Conservation (phyloP, 345 rosid species). For the Syzygium aromaticum region DNA sequence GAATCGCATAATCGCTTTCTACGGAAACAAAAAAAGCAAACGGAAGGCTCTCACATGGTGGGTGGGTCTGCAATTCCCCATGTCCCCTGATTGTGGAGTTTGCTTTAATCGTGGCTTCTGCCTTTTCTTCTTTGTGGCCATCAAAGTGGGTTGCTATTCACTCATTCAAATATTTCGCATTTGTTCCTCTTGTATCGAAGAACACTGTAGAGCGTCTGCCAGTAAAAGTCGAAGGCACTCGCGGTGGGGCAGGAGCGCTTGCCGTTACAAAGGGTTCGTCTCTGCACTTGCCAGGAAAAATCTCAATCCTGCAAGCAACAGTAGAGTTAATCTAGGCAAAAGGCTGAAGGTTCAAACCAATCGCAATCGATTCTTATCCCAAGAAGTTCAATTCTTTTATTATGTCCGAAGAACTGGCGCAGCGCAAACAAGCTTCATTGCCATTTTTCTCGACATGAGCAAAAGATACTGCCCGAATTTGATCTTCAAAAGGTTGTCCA, state of each 20-base stretch:
- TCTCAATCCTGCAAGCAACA: neutral
- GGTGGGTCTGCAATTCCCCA: slow-evolving; percentile 24
- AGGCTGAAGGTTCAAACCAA: neutral
- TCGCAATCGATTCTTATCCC: neutral
- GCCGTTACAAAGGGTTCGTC: neutral
- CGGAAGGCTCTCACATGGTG: neutral
- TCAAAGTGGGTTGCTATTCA: neutral
- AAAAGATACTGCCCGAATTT: neutral
- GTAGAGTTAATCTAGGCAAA: no score
- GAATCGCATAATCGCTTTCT: neutral
- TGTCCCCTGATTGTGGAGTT: slow-evolving; percentile 16
- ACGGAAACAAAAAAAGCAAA: neutral
- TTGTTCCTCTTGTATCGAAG: neutral
- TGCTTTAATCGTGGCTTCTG: slow-evolving; percentile 1
- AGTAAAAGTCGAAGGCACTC: neutral
- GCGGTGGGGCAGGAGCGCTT: neutral
- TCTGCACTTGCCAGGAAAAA: neutral
- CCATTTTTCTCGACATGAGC: neutral
- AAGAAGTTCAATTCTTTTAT: neutral
- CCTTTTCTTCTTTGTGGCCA: neutral
- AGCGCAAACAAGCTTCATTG: neutral
- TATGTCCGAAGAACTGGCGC: neutral
- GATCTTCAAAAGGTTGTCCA: neutral
- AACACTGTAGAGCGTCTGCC: neutral
- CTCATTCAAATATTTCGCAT: neutral